Evolutionary conservation across 345 rosid genomes (phyloP), one percentile per base, ranked within the genome.

Genomic region (Citrus cavaleriei): DNA sequence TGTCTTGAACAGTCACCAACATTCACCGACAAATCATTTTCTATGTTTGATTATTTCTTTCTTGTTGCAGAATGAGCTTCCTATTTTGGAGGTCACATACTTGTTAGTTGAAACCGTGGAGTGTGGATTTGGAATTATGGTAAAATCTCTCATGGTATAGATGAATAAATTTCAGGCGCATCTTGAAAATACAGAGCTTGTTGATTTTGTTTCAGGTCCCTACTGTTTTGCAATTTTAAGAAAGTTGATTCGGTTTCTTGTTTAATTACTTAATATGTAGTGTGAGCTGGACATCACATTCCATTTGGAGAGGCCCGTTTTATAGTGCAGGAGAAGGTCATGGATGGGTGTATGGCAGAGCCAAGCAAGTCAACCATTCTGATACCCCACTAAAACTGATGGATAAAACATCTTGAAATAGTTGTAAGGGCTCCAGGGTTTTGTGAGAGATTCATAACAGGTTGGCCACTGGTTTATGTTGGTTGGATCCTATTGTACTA

Each of bases 71-170:
- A 92, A 91, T 77, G 97, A 93, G 87, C 93, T 94, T 79, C 97
- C 98, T 9, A 91, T 93, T 82, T 84, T 96, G 85, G 99, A 91
- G 78, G 94, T 93, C 79, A 96, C 91, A 81, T 97, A 94, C 87
- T 97, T 94, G 38, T 84, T 93, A 80, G 98, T 96, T 0, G 98
- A 92, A 88, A 94, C 98, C 34, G 91, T 90, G 98, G 95, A 94
- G 81, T 91, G 95, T 40, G 98, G 94, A 88, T 94, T 94, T 63
- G 98, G 99, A 81, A 96, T 94, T 74, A 98, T 93, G 92, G 99
- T 89, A 88, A 82, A 93, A 64, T 59, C 57, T 62, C 46, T 38
- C 12, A 35, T 35, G 35, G 21, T 22, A 68, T 24, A 24, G 28
- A 27, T 25, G 10, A 59, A 34, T 58, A 22, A 49, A 4, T 67